Evolutionary conservation across 257 asterid species (phyloP).

Genomic region (Misopates orontium): DNA sequence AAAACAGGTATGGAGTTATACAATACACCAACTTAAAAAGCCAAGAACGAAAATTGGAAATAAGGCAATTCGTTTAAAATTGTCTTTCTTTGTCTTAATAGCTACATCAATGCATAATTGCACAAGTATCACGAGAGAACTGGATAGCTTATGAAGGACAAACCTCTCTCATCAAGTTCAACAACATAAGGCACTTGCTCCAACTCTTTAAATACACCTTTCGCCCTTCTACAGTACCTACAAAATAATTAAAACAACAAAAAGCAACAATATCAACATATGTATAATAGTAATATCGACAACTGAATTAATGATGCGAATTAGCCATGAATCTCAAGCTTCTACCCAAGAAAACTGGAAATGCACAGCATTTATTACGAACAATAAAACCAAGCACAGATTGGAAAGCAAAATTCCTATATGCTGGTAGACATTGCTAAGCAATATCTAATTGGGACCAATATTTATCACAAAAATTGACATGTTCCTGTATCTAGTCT

Average conservation of each 20-base stretch:
- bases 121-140: conserved; percentile 1
- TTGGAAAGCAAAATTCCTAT: background rate
- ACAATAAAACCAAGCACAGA: background rate
- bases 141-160: conserved; percentile 16
- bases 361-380: background rate
- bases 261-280: conserved; percentile 6
- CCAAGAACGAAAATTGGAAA: background rate
- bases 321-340: background rate
- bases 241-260: conserved; percentile 24
- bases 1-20: background rate
- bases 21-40: background rate
- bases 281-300: background rate
- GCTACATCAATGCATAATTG: background rate
- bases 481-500: too few species aligned
- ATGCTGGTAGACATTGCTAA: background rate
- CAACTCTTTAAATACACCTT: conserved; percentile 78
- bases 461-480: too few species aligned
- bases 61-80: background rate
- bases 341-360: background rate
- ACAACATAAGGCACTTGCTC: conserved; percentile 53
- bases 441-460: too few species aligned
- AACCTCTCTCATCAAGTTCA: conserved; percentile 80
- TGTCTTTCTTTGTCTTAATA: background rate
- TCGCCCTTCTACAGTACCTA: conserved; percentile 93
- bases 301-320: background rate